Evolutionary conservation across 1,139 yeast genomes (phyloP), one percentile per base, ranked within the genome.

Genomic region (Yamadazyma kanchanaburiensis): DNA sequence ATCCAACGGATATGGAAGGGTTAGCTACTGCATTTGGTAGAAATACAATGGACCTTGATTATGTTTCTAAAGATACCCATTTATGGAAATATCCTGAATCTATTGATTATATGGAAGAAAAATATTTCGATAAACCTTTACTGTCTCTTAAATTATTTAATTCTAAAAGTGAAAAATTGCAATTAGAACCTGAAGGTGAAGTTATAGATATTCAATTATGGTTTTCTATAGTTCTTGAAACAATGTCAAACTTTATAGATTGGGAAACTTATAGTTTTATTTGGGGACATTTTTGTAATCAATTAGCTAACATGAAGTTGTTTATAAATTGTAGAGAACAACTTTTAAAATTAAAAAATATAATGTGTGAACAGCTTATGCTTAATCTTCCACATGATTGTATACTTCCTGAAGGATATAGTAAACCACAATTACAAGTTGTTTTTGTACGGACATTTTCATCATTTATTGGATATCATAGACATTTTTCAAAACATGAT

Each of bases 201-300:
- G 36, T 52, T 8, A 27, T 43, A 11, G 76, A 78, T 40, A 60
- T 79, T 12, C 52, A 69, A 4, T 46, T 52, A 12, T 78, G 87
- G 83, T 54, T 82, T 6, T 52, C 64, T 3, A 42, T 76, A 10
- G 74, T 80, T 2, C 52, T 73, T 12, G 56, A 60, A 10, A 61
- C 81, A 0, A 52, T 82, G 46, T 70, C 67, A n/a, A 59, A 64
- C 10, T 81, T 80, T 24, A 61, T 73, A 14, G 70, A 74, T 34
- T 84, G 91, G 89, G 91, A 82, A 38, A 53, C 78, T 1, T 85
- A 78, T 48, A 76, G 88, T 0, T 81, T 67, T 46, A 55, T 78
- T 1, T 64, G 84, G 66, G 76, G 83, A 0, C 88, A 82, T 51
- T 66, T 83, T 34, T 79, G 87, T 42, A 73, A 85, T 0, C 95